Conservation (phyloP, 306 rosid genomes). For the Rosa lucieae region DNA sequence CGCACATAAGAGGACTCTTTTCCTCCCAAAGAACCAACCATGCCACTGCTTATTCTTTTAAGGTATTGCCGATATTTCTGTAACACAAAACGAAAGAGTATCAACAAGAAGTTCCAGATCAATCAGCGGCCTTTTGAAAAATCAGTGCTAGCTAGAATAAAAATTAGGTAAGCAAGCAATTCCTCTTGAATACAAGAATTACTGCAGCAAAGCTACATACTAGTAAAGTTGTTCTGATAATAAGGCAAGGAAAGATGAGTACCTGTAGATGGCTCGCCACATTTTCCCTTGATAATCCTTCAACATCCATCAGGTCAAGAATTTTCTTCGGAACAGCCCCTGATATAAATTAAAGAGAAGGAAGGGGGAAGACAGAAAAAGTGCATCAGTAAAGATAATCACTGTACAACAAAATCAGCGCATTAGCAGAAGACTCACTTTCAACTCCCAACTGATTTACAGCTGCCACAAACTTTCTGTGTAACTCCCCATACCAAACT, state of each 20-base stretch:
- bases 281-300: constrained; percentile 87
- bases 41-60: constrained; percentile 39
- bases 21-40: constrained; percentile 38
- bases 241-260: constrained; percentile 26
- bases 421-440: constrained; percentile 51
- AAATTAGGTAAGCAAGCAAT: neutral
- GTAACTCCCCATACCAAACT: constrained; percentile 71
- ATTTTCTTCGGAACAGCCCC: constrained; percentile 88
- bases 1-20: constrained; percentile 51
- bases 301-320: constrained; percentile 80
- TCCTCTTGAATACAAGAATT: neutral
- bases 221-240: neutral
- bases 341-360: constrained; percentile 30
- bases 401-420: neutral
- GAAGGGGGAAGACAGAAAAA: constrained; percentile 3
- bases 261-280: constrained; percentile 97
- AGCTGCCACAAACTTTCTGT: constrained; percentile 66
- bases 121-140: neutral
- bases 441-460: constrained; percentile 66
- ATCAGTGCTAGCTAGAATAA: constrained; percentile 5
- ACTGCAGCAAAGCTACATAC: neutral
- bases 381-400: constrained; percentile 17
- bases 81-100: constrained; percentile 22
- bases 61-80: constrained; percentile 76
- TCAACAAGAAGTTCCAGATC: neutral